phyloP scores from a whole-genome alignment of 192 early-diverging fungal species.

The Dissophora globulifera region DNA sequence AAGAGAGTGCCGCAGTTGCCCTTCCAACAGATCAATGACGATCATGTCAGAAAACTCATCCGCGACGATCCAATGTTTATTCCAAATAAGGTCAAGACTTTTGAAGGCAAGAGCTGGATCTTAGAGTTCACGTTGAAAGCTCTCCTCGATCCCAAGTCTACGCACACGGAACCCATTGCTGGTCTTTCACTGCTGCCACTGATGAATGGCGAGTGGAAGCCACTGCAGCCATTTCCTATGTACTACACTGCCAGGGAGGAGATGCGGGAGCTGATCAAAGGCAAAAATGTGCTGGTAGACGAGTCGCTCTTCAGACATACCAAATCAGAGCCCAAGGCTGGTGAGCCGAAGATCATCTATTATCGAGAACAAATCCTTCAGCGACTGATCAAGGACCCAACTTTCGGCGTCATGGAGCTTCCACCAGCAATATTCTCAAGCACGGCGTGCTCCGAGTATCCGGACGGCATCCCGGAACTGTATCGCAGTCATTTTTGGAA shows the following conservation, averaged over 20 bases:
- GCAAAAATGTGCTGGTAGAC: conserved; percentile 1
- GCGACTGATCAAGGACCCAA: not conserved
- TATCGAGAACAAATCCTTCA: not conserved
- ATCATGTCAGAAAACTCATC: not conserved
- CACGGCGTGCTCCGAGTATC: not conserved
- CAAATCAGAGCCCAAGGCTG: not conserved
- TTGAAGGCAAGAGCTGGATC: not conserved
- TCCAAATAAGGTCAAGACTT: not conserved
- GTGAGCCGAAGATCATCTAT: not conserved
- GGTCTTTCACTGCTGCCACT: conserved; percentile 10
- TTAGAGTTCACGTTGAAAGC: not conserved
- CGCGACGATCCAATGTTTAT: conserved; percentile 3
- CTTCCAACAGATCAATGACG: not conserved
- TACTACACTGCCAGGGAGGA: not conserved
- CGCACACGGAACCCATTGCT: not conserved
- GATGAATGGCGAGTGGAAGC: conserved; percentile 13
- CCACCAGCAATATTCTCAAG: not conserved
- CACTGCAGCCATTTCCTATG: not conserved
- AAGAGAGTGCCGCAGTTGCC: not conserved
- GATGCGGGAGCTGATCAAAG: not conserved
- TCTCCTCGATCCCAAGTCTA: not conserved
- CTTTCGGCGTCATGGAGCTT: not conserved
- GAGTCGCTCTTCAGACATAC: not conserved
- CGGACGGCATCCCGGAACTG: not conserved
- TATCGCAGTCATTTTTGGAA: not conserved